Evolutionary conservation across 306 rosid species (phyloP), one percentile per base, ranked within the genome.

Genomic region (Castanea mollissima): DNA sequence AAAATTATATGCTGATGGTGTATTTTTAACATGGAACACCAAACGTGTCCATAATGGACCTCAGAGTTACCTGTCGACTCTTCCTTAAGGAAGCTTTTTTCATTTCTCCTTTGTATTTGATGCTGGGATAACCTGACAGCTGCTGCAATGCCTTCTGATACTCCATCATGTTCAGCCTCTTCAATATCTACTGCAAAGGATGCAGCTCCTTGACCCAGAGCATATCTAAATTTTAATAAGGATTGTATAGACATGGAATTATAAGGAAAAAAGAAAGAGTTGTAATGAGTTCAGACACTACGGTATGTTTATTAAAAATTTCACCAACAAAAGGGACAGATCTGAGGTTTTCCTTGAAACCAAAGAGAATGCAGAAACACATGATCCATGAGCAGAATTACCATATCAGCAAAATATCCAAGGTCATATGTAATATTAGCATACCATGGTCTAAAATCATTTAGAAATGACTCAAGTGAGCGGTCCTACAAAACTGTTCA

Each of bases 141-240:
- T 83, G 75, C 27, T 21, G 16, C 59, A 58, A 52, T 79, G 58
- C 89, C 92, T 35, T 58, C 83, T 51, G 90, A 79, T 71, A 76
- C 80, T 79, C 85, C 81, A 70, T 82, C 84, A 68, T 84, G 69
- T 81, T 72, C 68, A 77, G 69, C 78, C 69, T 88, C 88, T 77
- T 91, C 96, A 84, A 92, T 85, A 78, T 95, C 96, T 71, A 90
- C 78, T 4, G 98, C 97, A 86, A 84, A 77, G 74, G 97, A 90
- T 1, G 84, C 74, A 65, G 97, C 96, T 82, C 97, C 98, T 84
- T 86, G 91, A 84, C 41, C 85, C 49, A 95, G 90, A 69, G 98
- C 97, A 80, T 95, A 95, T 87, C 99, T 91, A 83, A 84, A 76
- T 57, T 27, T 73, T 70, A 76, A 81, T 84, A 95, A 89, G 85